phyloP scores from a whole-genome alignment of 2,329 filamentous ascomycete genomes.

The Clarireedia sp. region DNA sequence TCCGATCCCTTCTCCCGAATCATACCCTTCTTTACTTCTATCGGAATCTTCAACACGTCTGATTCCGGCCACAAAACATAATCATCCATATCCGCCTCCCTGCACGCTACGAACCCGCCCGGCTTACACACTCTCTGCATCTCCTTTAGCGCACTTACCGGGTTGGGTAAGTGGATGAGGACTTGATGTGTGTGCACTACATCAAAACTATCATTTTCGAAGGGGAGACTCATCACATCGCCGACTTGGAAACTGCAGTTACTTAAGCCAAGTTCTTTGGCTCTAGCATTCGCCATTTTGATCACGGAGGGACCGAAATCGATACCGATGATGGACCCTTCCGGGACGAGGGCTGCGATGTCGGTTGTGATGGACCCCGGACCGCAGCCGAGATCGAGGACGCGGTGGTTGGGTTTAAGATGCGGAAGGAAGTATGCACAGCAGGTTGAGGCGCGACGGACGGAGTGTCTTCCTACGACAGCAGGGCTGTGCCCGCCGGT shows the following conservation, averaged over 20 bases:
- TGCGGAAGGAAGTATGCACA: slow-evolving; percentile 6
- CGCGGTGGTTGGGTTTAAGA: not conserved
- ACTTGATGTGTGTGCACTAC: slow-evolving; percentile 9
- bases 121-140: slow-evolving; percentile 7
- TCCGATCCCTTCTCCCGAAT: slow-evolving; percentile 5
- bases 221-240: slow-evolving; percentile 2
- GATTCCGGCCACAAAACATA: not conserved
- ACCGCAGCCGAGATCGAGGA: slow-evolving; percentile 8
- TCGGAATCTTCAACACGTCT: not conserved
- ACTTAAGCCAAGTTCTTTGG: not conserved
- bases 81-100: slow-evolving; percentile 4
- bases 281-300: not conserved
- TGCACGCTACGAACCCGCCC: slow-evolving; percentile 4
- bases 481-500: not conserved
- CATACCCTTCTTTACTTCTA: not conserved
- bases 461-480: not conserved
- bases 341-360: not conserved
- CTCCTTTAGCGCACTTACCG: not conserved
- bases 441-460: slow-evolving; percentile 4
- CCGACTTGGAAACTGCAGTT: slow-evolving; percentile 7
- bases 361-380: slow-evolving; percentile 4
- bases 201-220: slow-evolving; percentile 5
- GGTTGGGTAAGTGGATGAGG: slow-evolving; percentile 2
- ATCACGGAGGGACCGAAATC: not conserved
- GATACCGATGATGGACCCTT: not conserved